Conservation (phyloP, 208 protist genomes). For the Trypanosomatidae sp. region DNA sequence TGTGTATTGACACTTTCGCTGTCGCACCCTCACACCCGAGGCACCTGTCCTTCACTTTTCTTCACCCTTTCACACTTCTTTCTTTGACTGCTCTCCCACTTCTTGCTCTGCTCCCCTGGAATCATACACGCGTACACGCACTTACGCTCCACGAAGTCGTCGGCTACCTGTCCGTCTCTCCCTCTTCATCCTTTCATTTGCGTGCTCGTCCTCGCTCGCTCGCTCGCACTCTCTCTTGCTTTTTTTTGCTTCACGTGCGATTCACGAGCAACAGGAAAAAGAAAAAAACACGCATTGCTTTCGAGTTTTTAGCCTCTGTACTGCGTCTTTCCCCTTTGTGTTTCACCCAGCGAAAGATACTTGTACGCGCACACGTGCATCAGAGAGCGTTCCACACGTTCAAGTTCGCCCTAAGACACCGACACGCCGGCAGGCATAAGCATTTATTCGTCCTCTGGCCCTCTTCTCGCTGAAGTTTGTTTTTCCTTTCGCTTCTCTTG, state of each 20-base stretch:
- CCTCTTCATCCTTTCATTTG: background rate
- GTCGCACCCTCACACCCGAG: background rate
- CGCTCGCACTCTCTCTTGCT: background rate
- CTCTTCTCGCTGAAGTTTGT: background rate
- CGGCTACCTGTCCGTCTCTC: background rate
- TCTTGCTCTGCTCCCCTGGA: background rate
- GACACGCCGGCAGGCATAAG: background rate
- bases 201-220: background rate
- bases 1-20: background rate
- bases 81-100: background rate
- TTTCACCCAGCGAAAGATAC: background rate
- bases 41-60: background rate
- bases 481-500: background rate
- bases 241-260: background rate
- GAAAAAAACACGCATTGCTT: background rate
- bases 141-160: background rate
- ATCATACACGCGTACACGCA: background rate
- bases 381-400: background rate
- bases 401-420: background rate
- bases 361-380: background rate
- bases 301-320: background rate
- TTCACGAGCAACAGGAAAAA: constrained; percentile 1
- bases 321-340: background rate
- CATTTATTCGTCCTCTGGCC: background rate
- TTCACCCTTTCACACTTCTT: background rate